A percentile compares a stretch with the other conserved stretches of the same genome.
These are phyloP conservation scores for Macadamia integrifolia DNA, from an alignment of 164 flowering plant species.

Conservation along the genomic window DNA sequence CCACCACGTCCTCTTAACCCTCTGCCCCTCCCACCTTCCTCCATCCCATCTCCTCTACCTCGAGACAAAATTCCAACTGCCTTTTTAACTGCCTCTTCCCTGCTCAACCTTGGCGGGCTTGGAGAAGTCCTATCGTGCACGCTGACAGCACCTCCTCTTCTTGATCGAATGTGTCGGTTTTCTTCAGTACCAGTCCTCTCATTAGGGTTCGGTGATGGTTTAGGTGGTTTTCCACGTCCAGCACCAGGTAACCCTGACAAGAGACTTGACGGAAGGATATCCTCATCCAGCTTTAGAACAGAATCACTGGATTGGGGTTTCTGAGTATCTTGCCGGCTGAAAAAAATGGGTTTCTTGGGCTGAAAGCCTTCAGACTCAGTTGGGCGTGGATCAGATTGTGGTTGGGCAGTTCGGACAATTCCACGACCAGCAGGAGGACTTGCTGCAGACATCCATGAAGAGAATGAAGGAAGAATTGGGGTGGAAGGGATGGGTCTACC, in stretches of 20 bases:
- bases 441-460: conserved; percentile 26
- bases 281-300: background rate
- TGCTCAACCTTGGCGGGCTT: conserved; percentile 23
- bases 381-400: conserved; percentile 4
- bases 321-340: conserved; percentile 17
- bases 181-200: conserved; percentile 27
- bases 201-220: conserved; percentile 6
- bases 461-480: conserved; percentile 29
- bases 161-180: conserved; percentile 47
- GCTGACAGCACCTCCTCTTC: conserved; percentile 6
- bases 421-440: conserved; percentile 31
- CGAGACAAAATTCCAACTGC: conserved; percentile 34
- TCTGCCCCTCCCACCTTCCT: conserved; percentile 25
- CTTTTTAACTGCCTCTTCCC: conserved; percentile 40
- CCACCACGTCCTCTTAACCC: conserved; percentile 21
- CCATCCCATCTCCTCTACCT: conserved; percentile 22
- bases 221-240: conserved; percentile 55
- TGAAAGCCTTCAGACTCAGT: conserved; percentile 11
- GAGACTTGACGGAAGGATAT: conserved; percentile 19
- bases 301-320: conserved; percentile 5
- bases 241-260: conserved; percentile 25
- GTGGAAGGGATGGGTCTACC: conserved; percentile 33
- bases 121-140: conserved; percentile 5
- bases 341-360: conserved; percentile 41
- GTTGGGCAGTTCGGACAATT: conserved; percentile 18